Base-by-base conservation (phyloP, 768 basidiomycete genomes). In the Rhizopogon rudus region DNA sequence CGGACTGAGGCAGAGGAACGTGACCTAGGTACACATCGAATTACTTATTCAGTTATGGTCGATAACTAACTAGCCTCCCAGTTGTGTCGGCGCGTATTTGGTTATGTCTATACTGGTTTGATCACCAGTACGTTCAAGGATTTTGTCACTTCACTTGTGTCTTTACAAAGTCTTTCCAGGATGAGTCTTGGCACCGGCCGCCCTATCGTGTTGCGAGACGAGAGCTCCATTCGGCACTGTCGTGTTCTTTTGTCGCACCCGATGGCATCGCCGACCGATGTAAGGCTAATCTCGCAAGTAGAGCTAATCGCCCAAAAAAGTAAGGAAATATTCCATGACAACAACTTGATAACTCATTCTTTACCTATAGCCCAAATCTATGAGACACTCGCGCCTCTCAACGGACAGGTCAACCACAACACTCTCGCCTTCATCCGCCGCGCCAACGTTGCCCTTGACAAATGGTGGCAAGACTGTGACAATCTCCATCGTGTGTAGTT, bases 21-120 rank as follows among this genome's bases (percentile, higher is more conserved):
- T 54, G 87, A 96, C 65, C 78, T 96, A 37, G 87, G 91, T 90
- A 75, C 56, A 75, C 66, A 41, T 56, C 14, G 35, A 6, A 25
- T 45, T 51, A 20, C 42, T 14, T 43, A 7, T 40, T 22, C 33
- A 9, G 40, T 55, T 20, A 51, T 29, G 5, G 35, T 25, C 14
- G 9, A 49, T 57, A 58, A 61, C 54, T 43, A 44, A 60, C 25
- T n/a, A 14, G 7, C 51, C 39, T 56, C 35, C 22, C 65, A 91
- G 91, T 96, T 44, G 87, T 96, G 6, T 94, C 93, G 57, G 91
- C 93, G 2, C 81, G 94, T 50, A 93, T 95, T 58, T 97, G 93
- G 93, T 76, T 95, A 56, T 94, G 93, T 67, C 79, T 96, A 42
- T 96, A 95, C 68, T 93, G 93, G 91, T 93, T 96, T 64, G 94